Conservation (phyloP, 2,329 filamentous ascomycete genomes). For the Coniochaeta ligniaria region DNA sequence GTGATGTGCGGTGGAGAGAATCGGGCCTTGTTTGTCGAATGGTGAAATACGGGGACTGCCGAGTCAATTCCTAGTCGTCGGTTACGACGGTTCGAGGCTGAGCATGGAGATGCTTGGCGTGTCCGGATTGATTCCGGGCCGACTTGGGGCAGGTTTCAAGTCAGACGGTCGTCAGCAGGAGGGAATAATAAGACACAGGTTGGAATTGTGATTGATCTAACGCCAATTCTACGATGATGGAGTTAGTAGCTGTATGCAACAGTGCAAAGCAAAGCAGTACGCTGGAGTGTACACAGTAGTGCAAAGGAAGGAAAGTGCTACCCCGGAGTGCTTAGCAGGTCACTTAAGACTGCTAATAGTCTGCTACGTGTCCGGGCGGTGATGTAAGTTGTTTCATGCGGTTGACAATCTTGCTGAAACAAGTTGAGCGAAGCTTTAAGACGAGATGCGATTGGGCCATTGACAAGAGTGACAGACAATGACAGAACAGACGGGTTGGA, state of each 20-base stretch:
- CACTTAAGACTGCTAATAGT: not conserved
- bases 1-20: not conserved
- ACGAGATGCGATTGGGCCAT: too few relatives aligned
- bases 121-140: too few relatives aligned
- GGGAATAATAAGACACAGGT: too few relatives aligned
- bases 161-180: too few relatives aligned
- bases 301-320: too few relatives aligned
- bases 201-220: not conserved
- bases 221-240: not conserved
- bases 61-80: not conserved
- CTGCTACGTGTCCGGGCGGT: not conserved
- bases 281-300: too few relatives aligned
- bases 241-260: too few relatives aligned
- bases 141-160: too few relatives aligned
- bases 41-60: not conserved
- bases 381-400: constrained; percentile 1
- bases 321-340: not conserved
- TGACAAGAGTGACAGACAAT: not conserved
- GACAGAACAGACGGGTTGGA: too few relatives aligned
- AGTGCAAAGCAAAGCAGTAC: too few relatives aligned
- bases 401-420: not conserved
- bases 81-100: not conserved
- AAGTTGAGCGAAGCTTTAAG: not conserved
- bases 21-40: not conserved
- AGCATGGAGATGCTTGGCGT: not conserved